Conservation (phyloP, 2,329 filamentous ascomycete genomes). For the Kalmusia sp. region DNA sequence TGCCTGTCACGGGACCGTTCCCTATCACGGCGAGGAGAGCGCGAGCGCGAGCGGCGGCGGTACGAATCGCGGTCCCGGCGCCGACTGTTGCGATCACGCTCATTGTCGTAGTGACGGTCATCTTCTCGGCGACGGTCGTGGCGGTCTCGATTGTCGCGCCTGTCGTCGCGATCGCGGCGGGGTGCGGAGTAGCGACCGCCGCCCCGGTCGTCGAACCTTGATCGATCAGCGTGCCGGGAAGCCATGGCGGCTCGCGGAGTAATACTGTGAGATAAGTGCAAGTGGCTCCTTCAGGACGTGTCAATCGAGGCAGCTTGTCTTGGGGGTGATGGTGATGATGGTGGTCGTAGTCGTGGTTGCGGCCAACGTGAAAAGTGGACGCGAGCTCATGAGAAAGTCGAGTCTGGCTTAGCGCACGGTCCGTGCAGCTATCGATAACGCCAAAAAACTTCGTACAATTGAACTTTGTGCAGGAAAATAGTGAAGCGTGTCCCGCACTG, state of each 20-base stretch:
- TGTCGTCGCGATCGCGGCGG: slow-evolving; percentile 47
- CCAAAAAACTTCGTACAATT: background rate
- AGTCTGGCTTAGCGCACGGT: background rate
- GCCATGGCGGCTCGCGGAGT: slow-evolving; percentile 40
- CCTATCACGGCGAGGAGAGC: slow-evolving; percentile 46
- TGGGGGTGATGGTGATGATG: background rate
- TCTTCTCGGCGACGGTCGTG: slow-evolving; percentile 38
- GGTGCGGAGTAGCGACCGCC: slow-evolving; percentile 47
- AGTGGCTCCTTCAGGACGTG: background rate
- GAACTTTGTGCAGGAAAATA: background rate
- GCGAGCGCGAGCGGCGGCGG: slow-evolving; percentile 20
- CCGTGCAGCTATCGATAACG: slow-evolving; percentile 8
- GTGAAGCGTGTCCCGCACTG: slow-evolving; percentile 6
- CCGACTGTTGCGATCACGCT: slow-evolving; percentile 63
- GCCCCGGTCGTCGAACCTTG: slow-evolving; percentile 59
- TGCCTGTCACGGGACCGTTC: slow-evolving; percentile 65
- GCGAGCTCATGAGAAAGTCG: background rate
- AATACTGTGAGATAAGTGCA: slow-evolving; percentile 7
- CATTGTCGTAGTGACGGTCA: slow-evolving; percentile 35
- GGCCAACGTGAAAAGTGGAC: background rate
- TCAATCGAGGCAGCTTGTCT: background rate
- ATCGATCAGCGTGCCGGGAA: slow-evolving; percentile 75
- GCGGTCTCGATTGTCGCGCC: slow-evolving; percentile 56
- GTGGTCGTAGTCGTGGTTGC: no score
- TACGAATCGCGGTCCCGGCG: slow-evolving; percentile 49